phyloP scores from a whole-genome alignment of 2,329 filamentous ascomycete genomes.

The Trichoderma cornu-damae region DNA sequence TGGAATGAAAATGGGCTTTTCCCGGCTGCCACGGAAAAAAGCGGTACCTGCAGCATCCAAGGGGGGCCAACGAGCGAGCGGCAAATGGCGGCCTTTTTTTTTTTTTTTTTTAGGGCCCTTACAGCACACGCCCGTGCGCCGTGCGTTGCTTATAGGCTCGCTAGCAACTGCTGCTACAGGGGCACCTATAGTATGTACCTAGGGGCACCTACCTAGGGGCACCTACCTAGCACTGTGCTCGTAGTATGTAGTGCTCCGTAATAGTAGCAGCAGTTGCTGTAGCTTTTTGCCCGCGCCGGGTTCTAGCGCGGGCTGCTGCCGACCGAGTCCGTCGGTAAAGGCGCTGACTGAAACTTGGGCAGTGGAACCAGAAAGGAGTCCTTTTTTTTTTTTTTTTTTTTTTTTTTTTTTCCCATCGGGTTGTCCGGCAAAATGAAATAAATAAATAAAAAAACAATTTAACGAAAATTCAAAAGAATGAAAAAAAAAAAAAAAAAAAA shows the following conservation, averaged over 20 bases:
- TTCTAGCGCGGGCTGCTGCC: neutral
- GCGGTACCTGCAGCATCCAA: constrained; percentile 10
- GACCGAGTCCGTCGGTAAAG: neutral
- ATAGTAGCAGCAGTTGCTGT: too few species aligned
- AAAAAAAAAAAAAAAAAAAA: neutral
- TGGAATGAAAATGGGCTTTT: neutral
- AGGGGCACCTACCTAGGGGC: too few species aligned
- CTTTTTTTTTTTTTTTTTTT: too few species aligned
- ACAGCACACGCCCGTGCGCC: neutral
- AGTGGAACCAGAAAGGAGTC: too few species aligned
- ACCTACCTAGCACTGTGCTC: too few species aligned
- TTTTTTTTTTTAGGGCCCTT: neutral
- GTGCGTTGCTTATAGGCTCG: neutral
- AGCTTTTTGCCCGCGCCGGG: too few species aligned
- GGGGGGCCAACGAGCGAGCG: neutral
- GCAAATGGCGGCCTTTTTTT: neutral
- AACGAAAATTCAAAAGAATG: too few species aligned
- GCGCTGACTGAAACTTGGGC: neutral
- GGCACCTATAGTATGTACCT: too few species aligned
- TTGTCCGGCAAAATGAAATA: neutral
- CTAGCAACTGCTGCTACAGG: too few species aligned
- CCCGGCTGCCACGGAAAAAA: constrained; percentile 2
- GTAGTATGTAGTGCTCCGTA: too few species aligned
- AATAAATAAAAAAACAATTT: too few species aligned
- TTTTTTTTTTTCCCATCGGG: too few species aligned